These are phyloP conservation scores for Podospora pseudopauciseta DNA, from an alignment of 495 filamentous ascomycete genomes.

Conservation along the genomic window DNA sequence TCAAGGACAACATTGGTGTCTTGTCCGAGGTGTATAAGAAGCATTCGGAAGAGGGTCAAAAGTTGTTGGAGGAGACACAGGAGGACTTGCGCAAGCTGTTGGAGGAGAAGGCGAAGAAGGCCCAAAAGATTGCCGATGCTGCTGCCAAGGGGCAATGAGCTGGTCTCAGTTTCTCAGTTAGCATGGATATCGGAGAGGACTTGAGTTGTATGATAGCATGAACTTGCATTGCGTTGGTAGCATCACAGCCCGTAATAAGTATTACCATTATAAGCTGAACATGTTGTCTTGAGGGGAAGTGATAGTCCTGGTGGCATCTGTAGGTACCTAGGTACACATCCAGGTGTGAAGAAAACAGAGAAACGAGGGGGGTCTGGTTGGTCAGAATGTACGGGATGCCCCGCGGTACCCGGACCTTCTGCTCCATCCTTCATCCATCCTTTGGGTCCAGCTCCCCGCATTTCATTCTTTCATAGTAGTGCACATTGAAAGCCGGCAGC, in stretches of 20 bases:
- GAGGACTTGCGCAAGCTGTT: constrained; percentile 48
- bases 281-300: not conserved
- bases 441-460: not conserved
- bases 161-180: not conserved
- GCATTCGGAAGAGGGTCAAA: constrained; percentile 58
- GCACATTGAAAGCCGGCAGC: not conserved
- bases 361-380: too few relatives aligned
- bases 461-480: not conserved
- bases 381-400: too few relatives aligned
- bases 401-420: too few relatives aligned
- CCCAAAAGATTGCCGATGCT: constrained; percentile 39
- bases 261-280: not conserved
- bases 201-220: constrained; percentile 8
- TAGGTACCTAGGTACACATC: not conserved
- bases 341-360: too few relatives aligned
- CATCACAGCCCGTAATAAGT: not conserved
- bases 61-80: constrained; percentile 57
- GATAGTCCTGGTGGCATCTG: not conserved
- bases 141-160: constrained; percentile 28
- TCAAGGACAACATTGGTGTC: constrained; percentile 53
- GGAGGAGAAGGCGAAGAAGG: constrained; percentile 41
- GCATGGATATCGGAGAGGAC: not conserved
- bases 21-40: constrained; percentile 53
- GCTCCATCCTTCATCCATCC: too few relatives aligned
- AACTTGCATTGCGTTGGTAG: not conserved